A percentile compares a stretch with the other conserved stretches of the same genome.
phyloP scores from a whole-genome alignment of 768 basidiomycete species.

The Termitomyces sp. region DNA sequence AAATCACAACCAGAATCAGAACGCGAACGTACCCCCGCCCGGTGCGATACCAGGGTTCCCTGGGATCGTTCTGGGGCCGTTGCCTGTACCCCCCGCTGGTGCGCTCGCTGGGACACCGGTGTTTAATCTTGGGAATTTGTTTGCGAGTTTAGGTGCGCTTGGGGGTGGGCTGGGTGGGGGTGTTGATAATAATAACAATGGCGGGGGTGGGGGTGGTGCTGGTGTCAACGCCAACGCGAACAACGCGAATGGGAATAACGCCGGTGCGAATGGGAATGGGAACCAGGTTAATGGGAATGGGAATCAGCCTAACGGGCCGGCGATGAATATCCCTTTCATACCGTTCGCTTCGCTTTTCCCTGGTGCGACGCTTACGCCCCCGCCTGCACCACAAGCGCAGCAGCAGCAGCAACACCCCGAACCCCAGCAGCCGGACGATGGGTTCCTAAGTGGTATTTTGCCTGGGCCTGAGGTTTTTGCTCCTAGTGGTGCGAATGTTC shows the following conservation, averaged over 20 bases:
- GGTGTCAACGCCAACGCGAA: too few species aligned
- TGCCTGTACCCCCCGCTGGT: neutral
- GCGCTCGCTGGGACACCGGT: neutral
- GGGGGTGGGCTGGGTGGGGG: neutral
- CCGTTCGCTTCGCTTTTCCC: conserved; percentile 2
- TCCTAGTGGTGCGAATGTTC: neutral
- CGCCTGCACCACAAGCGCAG: neutral
- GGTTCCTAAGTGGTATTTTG: neutral
- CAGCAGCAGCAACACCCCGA: too few species aligned
- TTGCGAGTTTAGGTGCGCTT: neutral
- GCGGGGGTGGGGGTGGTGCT: neutral
- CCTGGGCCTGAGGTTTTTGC: neutral
- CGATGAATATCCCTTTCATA: conserved; percentile 1
- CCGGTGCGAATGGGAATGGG: neutral
- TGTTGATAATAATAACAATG: too few species aligned
- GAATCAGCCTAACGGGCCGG: too few species aligned
- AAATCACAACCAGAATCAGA: neutral
- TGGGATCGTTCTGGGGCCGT: neutral
- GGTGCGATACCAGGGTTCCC: neutral
- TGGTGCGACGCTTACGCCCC: conserved; percentile 1
- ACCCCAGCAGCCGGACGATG: neutral
- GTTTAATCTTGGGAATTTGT: neutral
- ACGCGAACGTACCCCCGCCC: neutral
- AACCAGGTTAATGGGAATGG: neutral
- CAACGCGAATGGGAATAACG: neutral